Base-by-base conservation (phyloP, 2,329 filamentous ascomycete genomes). In the Falciphora oryzae region DNA sequence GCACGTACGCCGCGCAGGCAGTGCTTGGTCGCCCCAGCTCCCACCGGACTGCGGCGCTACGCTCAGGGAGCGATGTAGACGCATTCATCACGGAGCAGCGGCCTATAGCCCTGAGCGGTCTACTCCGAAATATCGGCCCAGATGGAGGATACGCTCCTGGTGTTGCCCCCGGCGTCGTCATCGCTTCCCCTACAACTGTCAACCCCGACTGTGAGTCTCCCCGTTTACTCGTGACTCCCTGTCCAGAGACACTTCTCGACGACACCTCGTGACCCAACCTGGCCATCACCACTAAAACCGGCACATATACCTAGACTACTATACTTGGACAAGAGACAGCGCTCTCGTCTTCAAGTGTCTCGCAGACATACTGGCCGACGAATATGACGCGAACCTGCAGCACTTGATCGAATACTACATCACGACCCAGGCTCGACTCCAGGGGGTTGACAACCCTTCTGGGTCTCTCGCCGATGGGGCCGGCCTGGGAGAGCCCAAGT, bases 241-340 rank as follows among this genome's bases (percentile, higher is more conserved):
- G 32, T 65, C 32, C 57, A 22, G 18, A 61, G 22, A 50, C 25
- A 3, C 56, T n/a, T 57, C n/a, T 16, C 18, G 8, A n/a, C n/a
- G 11, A 13, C 2, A 16, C n/a, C n/a, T 16, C 28, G 50, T 44
- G 50, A n/a, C 22, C 44, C 5, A 53, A 25, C 18, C 4, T 4
- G 22, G 22, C 44, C 4, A 53, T 25, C 1, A 22, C 7, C 44
- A n/a, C 44, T 53, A 10, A 53, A 22, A 8, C 7, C 1, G 10
- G 14, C 44, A 53, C 18, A 50, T 1, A n/a, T 63, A n/a, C n/a
- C n/a, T n/a, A 91, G 89, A 60, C 44, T 62, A 93, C 74, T 93
- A 87, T 71, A 92, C 89, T 1, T 94, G 91, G 91, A 92, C 88
- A 1, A 80, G 91, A 71, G 91, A 94, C 73, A 83, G 88, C 22